Evolutionary conservation across 2,329 filamentous ascomycete genomes (phyloP).

Genomic region (Aspergillus oerlinghausenensis): DNA sequence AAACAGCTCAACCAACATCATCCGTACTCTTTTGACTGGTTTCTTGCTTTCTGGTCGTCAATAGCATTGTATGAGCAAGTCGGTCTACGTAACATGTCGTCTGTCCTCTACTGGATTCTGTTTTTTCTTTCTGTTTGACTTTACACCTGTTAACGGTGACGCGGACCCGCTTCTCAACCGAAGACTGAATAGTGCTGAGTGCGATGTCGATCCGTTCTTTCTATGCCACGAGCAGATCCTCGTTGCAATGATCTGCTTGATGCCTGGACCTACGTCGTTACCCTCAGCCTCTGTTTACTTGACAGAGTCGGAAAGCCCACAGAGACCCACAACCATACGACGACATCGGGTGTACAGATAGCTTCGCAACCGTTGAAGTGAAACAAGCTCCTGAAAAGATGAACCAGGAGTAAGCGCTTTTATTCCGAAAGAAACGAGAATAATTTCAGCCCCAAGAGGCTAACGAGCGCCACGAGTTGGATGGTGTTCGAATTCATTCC

Average conservation of each 20-base stretch:
- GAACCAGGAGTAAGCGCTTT: not conserved
- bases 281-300: not conserved
- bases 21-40: not conserved
- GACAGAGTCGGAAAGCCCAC: not conserved
- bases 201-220: not conserved
- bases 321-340: not conserved
- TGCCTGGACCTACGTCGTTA: not conserved
- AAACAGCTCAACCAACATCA: not conserved
- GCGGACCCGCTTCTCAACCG: not conserved
- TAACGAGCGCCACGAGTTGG: slow-evolving; percentile 8
- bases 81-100: not conserved
- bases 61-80: not conserved
- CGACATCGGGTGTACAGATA: not conserved
- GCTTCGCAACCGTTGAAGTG: not conserved
- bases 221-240: not conserved
- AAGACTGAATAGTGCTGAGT: not conserved
- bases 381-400: not conserved
- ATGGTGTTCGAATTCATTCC: not conserved
- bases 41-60: not conserved
- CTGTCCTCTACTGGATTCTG: not conserved
- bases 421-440: not conserved
- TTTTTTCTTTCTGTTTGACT: not conserved
- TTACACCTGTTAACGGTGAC: not conserved
- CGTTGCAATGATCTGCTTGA: not conserved
- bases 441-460: slow-evolving; percentile 16